Evolutionary conservation across 2,329 filamentous ascomycete species (phyloP), one percentile per base, ranked within the genome.

Genomic region (Sporothrix brunneoviolacea): DNA sequence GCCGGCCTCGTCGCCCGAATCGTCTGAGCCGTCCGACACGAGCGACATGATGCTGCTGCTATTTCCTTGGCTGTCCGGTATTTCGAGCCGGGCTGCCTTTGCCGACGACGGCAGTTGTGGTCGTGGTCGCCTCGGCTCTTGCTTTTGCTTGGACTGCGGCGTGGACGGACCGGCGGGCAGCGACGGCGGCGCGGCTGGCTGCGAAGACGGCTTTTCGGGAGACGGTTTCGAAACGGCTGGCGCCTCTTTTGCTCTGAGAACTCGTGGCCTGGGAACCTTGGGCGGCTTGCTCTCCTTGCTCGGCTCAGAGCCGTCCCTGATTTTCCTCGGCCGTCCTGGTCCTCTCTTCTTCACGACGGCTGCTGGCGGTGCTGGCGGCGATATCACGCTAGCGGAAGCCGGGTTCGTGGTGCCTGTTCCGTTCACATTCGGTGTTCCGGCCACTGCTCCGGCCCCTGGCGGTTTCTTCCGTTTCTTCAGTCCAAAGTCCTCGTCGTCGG

Each of bases 41-140:
- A 75, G 66, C 21, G 72, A 73, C 39, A 73, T 62, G 45, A 75
- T 63, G 40, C 45, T 40, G 38, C 51, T 53, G 51, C 70, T 54
- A 43, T 19, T 32, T 30, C n/a, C 28, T 6, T 45, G 44, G 39
- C 50, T 43, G 19, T 47, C 39, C 16, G 51, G 47, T 4, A 50
- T 38, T 24, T 50, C 42, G 13, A 21, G 28, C 45, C 18, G 36
- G 21, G 24, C 13, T 8, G 16, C 9, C 16, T 4, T 8, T 4
- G 36, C 36, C 16, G 36, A 6, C 36, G 36, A 4, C 30, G 9
- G n/a, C n/a, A n/a, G n/a, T n/a, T 28, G 24, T 6, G 24, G 10
- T 10, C 24, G 24, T 28, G 24, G 24, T 33, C 15, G 30, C 7
- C 30, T 33, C 7, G 27, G 27, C 7, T 30, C 27, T 30, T 7